phyloP scores from a whole-genome alignment of 257 asterid genomes.

The Solanum etuberosum region DNA sequence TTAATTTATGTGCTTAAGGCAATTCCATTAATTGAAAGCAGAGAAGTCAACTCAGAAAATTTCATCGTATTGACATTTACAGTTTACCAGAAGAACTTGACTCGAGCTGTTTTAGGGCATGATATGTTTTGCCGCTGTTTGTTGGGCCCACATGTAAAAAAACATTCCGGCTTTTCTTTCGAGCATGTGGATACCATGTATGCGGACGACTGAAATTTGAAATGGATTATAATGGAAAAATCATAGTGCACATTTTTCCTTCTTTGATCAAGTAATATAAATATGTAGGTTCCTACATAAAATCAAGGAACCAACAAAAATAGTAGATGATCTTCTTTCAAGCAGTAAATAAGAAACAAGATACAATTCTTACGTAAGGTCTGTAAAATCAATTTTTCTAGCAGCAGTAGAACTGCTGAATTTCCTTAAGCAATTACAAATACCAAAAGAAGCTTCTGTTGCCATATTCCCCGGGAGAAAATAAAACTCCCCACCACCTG shows the following conservation, averaged over 20 bases:
- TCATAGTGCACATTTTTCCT: background rate
- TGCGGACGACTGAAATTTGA: conserved; percentile 58
- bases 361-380: conserved; percentile 62
- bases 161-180: conserved; percentile 58
- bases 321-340: background rate
- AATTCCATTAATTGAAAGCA: background rate
- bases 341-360: background rate
- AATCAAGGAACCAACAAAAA: background rate
- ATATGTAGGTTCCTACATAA: background rate
- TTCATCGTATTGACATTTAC: background rate
- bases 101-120: conserved; percentile 75
- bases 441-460: conserved; percentile 17
- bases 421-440: conserved; percentile 24
- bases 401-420: conserved; percentile 32
- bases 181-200: conserved; percentile 87
- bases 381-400: conserved; percentile 59
- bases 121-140: conserved; percentile 91
- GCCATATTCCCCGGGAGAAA: conserved; percentile 20
- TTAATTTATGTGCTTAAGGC: background rate
- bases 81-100: conserved; percentile 63
- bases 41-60: background rate
- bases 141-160: conserved; percentile 94
- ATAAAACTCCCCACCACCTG: conserved; percentile 34
- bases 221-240: background rate
- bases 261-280: background rate